Evolutionary conservation across 2,329 filamentous ascomycete genomes (phyloP), one percentile per base, ranked within the genome.

Genomic region (Tolypocladium ophioglossoides): DNA sequence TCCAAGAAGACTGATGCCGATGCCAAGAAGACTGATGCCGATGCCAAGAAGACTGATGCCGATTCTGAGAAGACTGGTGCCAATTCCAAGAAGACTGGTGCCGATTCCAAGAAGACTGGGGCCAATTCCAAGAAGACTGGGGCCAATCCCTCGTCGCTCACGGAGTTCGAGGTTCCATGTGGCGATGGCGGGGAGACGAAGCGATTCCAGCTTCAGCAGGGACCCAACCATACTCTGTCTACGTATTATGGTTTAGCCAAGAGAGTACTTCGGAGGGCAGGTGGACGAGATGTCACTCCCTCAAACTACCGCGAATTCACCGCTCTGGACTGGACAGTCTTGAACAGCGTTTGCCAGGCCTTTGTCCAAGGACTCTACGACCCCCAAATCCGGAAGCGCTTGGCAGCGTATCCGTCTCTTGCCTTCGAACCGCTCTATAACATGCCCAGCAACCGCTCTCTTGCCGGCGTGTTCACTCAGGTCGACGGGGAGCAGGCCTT

Each of bases 341-440:
- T 85, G 4, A 76, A 79, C 48, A 70, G 73, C 27, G 71, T 84
- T 11, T 78, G 74, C 58, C 66, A 72, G 50, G 76, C 78, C 3
- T 84, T 84, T 59, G 67, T 85, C 4, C 61, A 68, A 1, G 83
- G 83, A 6, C 72, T 86, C 22, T 62, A 67, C 4, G 77, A 83
- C 57, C 41, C 67, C 27, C 58, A 64, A 20, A 66, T 85, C 44
- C 73, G 70, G 51, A 55, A 63, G n/a, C 72, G 74, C 6, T 64
- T 85, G 3, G 58, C 69, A 39, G 62, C 58, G 5, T 78, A 75
- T 52, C 70, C 68, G n/a, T 81, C 80, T 2, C 70, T 83, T 8
- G 63, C 67, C 7, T 72, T 72, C 34, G 64, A 63, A 16, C 56
- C 64, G 10, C 51, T 56, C 1, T 53, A 63, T 0, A 61, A 64